Evolutionary conservation across 2,329 filamentous ascomycete genomes (phyloP).

Genomic region (Curvularia sp.): DNA sequence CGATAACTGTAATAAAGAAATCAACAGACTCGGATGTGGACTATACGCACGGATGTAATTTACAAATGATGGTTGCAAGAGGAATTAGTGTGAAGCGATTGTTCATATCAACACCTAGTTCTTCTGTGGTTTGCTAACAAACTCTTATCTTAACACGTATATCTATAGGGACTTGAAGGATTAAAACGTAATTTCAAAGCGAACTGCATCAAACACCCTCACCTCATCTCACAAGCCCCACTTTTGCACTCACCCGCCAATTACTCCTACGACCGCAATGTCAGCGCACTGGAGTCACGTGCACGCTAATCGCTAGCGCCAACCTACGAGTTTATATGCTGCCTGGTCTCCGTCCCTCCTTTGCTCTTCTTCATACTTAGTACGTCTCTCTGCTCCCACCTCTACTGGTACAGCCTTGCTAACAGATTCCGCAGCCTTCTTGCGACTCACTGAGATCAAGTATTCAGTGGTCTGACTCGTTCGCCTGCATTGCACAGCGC

Average conservation of each 20-base stretch:
- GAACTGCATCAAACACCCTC: neutral
- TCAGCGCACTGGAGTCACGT: neutral
- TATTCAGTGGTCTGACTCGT: conserved; percentile 31
- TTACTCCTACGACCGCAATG: neutral
- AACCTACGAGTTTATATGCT: neutral
- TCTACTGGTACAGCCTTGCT: no score
- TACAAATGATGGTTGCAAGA: no score
- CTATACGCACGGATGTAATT: no score
- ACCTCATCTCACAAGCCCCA: neutral
- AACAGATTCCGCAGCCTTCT: no score
- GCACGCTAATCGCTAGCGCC: neutral
- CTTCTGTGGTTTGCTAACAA: neutral
- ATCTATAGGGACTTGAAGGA: neutral
- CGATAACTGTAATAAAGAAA: neutral
- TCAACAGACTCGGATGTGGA: no score
- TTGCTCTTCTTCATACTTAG: conserved; percentile 18
- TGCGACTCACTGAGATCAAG: conserved; percentile 37
- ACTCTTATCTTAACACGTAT: neutral
- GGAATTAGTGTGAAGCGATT: no score
- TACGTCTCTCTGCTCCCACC: no score
- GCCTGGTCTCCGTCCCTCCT: neutral
- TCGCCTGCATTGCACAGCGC: conserved; percentile 48
- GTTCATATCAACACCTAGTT: neutral
- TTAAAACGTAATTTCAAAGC: neutral
- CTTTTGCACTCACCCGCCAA: neutral